These are phyloP conservation scores for Fusarium falciforme DNA, from an alignment of 2,329 filamentous ascomycete genomes.

Conservation along the genomic window DNA sequence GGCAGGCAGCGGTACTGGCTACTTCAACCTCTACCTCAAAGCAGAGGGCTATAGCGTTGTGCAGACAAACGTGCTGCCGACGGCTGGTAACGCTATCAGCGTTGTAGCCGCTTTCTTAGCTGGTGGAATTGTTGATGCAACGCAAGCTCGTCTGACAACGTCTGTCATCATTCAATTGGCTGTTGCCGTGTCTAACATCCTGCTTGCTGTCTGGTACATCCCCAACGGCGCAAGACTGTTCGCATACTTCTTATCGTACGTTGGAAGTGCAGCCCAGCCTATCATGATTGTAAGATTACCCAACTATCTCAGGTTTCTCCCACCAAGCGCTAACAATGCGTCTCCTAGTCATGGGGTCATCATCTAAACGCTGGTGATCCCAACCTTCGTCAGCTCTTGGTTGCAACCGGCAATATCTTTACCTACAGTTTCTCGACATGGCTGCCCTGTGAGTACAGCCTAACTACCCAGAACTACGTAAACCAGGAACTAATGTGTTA, in stretches of 20 bases:
- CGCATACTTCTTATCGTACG: neutral
- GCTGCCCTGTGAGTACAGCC: neutral
- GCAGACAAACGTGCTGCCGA: neutral
- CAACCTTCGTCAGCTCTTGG: neutral
- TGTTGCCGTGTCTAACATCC: neutral
- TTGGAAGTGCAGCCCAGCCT: neutral
- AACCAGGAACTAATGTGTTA: neutral
- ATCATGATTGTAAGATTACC: neutral
- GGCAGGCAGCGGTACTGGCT: neutral
- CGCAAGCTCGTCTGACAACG: neutral
- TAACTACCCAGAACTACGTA: accelerated
- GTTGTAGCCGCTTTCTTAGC: neutral
- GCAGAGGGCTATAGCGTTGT: neutral
- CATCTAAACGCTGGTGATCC: neutral
- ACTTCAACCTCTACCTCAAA: neutral
- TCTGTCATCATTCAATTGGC: neutral
- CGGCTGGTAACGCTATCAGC: neutral
- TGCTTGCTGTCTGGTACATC: neutral
- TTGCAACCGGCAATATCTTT: neutral
- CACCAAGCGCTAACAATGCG: neutral
- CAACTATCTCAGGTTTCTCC: accelerated
- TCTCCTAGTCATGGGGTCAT: neutral
- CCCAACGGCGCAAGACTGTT: neutral
- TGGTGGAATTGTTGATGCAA: neutral
- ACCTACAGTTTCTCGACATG: neutral